Percentiles rank a stretch among this genome's conserved stretches.
Conservation (phyloP, 2,329 filamentous ascomycete genomes). For the Talaromyces sp. region DNA sequence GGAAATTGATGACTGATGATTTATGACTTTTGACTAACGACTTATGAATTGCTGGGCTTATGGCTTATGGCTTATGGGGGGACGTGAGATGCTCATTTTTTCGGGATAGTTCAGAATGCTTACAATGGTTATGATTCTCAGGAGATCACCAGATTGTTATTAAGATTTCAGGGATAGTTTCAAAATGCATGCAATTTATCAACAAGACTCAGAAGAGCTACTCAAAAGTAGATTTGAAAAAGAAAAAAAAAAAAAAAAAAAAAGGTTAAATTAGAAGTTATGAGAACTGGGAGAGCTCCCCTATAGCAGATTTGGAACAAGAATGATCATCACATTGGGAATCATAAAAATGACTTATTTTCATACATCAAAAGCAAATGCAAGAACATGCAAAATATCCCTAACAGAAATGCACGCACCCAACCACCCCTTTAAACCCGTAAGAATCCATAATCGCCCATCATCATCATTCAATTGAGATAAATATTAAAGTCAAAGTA, state of each 20-base stretch:
- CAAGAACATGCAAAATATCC: background rate
- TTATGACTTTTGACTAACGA: background rate
- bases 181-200: background rate
- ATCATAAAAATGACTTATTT: conserved; percentile 7
- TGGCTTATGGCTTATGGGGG: background rate
- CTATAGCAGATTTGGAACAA: background rate
- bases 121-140: background rate
- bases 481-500: background rate
- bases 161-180: background rate
- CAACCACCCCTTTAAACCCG: background rate
- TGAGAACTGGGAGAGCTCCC: no score
- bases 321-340: background rate
- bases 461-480: background rate
- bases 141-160: background rate
- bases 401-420: background rate
- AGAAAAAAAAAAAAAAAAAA: no score
- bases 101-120: background rate
- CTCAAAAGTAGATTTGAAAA: background rate
- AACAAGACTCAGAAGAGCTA: background rate
- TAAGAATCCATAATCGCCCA: background rate
- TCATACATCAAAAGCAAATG: background rate
- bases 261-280: no score
- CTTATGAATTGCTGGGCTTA: background rate
- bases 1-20: background rate
- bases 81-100: background rate